These are phyloP conservation scores for Dactylellina parvicollis DNA, from an alignment of 2,329 filamentous ascomycete genomes.

Conservation along the genomic window DNA sequence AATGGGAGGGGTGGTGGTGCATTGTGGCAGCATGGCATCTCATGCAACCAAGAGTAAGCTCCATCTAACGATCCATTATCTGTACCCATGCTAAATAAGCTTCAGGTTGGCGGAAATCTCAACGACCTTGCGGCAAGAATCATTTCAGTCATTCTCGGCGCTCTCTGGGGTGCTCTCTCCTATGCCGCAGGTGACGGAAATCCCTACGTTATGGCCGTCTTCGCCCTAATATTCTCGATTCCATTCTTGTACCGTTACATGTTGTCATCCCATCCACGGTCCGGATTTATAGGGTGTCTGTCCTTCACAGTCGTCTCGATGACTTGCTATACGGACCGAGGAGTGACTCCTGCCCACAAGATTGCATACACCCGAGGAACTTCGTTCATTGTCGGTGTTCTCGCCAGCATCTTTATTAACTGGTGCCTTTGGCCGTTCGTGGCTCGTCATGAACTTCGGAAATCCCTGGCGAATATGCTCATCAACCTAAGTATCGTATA, in stretches of 20 bases:
- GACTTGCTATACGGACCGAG: constrained; percentile 55
- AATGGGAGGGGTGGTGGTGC: constrained; percentile 69
- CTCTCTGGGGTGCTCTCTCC: constrained; percentile 68
- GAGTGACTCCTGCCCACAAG: constrained; percentile 60
- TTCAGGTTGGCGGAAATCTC: constrained; percentile 68
- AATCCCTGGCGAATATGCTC: constrained; percentile 68
- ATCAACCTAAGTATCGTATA: constrained; percentile 70
- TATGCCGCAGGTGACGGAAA: constrained; percentile 67
- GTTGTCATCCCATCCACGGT: constrained; percentile 61
- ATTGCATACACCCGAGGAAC: constrained; percentile 66
- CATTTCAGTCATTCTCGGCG: constrained; percentile 66
- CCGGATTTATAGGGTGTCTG: constrained; percentile 69
- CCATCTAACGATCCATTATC: not conserved
- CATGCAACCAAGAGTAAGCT: constrained; percentile 64
- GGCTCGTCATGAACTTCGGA: constrained; percentile 69
- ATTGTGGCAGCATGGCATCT: constrained; percentile 70
- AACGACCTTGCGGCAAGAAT: constrained; percentile 69
- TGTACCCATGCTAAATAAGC: not conserved
- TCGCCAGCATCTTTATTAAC: constrained; percentile 68
- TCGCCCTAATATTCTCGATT: constrained; percentile 69
- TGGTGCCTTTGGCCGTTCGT: constrained; percentile 72
- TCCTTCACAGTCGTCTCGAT: constrained; percentile 65
- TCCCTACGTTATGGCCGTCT: constrained; percentile 68
- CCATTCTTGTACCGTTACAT: constrained; percentile 60
- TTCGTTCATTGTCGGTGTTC: constrained; percentile 67